Conservation (phyloP, 1,139 yeast genomes). For the Taphrina pruni region DNA sequence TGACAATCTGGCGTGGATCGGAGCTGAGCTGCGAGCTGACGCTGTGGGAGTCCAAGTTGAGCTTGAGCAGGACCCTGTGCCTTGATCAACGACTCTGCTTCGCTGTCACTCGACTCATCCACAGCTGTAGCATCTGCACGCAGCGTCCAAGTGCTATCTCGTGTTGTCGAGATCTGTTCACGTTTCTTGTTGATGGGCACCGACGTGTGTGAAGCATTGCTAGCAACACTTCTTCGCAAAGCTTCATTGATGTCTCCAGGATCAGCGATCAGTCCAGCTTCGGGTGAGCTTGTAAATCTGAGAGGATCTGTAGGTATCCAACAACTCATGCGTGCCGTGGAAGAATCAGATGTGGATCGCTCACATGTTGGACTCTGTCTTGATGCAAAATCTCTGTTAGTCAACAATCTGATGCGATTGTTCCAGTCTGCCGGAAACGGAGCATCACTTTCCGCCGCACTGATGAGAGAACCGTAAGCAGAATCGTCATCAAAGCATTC, state of each 20-base stretch:
- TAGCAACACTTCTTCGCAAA: not conserved
- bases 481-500: not conserved
- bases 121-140: not conserved
- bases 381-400: not conserved
- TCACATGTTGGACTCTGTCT: not conserved
- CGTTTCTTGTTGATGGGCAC: not conserved
- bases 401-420: not conserved
- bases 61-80: not conserved
- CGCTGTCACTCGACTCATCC: conserved; percentile 2
- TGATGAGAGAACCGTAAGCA: not conserved
- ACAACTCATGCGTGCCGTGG: not conserved
- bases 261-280: not conserved
- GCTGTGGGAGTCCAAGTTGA: not conserved
- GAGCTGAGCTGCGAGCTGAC: conserved; percentile 3
- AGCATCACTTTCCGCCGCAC: not conserved
- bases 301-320: not conserved
- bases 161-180: not conserved
- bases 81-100: conserved; percentile 6
- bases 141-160: not conserved
- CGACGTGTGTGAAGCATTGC: not conserved
- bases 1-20: not conserved
- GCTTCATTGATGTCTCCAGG: not conserved
- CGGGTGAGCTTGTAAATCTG: not conserved
- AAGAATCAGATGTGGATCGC: not conserved
- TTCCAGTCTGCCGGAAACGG: not conserved